phyloP scores from a whole-genome alignment of 371 early-diverging fungal species.

The Neoconidiobolus thromboides region DNA sequence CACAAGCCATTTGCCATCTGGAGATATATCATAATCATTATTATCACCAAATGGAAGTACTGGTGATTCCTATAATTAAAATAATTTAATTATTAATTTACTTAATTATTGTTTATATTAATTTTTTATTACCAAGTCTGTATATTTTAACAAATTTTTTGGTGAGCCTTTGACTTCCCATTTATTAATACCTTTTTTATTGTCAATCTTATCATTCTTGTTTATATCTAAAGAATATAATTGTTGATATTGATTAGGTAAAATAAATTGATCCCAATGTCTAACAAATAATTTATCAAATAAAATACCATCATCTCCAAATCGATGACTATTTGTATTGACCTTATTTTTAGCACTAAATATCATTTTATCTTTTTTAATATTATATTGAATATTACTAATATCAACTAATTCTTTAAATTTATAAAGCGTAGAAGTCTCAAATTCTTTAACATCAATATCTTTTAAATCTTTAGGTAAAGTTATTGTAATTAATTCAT shows the following conservation, averaged over 20 bases:
- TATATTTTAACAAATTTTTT: constrained; percentile 23
- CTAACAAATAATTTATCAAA: constrained; percentile 45
- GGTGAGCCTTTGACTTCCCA: constrained; percentile 16
- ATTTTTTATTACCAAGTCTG: neutral
- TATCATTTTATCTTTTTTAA: neutral
- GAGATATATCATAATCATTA: constrained; percentile 33
- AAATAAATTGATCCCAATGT: constrained; percentile 43
- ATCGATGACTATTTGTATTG: neutral
- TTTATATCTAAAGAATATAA: neutral
- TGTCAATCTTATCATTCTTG: constrained; percentile 8
- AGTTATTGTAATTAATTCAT: neutral
- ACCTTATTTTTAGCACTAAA: neutral
- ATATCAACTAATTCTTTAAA: neutral
- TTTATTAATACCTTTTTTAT: neutral
- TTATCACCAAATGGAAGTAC: constrained; percentile 34
- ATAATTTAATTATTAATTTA: neutral
- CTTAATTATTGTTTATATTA: neutral
- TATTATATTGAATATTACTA: neutral
- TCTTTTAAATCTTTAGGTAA: constrained; percentile 1
- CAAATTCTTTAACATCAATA: neutral
- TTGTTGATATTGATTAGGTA: constrained; percentile 23
- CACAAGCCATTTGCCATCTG: constrained; percentile 20
- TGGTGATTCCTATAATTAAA: constrained; percentile 20
- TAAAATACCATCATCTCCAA: constrained; percentile 23
- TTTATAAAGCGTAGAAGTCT: neutral